A percentile compares a stretch with the other conserved stretches of the same genome.
Conservation (phyloP, 495 filamentous ascomycete species). For the Penicillium crystallinum region DNA sequence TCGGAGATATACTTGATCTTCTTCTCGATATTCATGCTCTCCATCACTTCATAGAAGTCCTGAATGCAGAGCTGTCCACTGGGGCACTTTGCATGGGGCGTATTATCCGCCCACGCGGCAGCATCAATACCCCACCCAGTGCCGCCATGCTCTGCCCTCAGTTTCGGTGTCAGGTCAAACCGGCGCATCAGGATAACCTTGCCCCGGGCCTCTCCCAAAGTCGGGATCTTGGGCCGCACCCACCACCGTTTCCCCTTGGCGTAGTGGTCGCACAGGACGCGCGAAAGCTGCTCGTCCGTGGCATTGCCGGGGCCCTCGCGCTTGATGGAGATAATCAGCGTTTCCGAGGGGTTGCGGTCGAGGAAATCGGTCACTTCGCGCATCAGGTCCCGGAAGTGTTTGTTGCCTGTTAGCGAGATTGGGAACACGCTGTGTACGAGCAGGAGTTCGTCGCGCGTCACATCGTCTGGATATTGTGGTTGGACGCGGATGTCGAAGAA, state of each 20-base stretch:
- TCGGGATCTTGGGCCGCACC: slow-evolving; percentile 71
- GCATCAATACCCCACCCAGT: slow-evolving; percentile 79
- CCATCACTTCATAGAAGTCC: slow-evolving; percentile 88
- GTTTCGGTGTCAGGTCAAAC: slow-evolving; percentile 59
- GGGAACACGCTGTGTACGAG: slow-evolving; percentile 78
- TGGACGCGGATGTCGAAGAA: slow-evolving; percentile 90
- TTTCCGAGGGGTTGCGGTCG: slow-evolving; percentile 70
- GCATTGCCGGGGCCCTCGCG: slow-evolving; percentile 78
- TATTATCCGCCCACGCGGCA: slow-evolving; percentile 84
- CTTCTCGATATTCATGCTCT: slow-evolving; percentile 66
- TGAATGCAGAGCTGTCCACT: slow-evolving; percentile 80
- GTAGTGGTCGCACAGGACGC: slow-evolving; percentile 67
- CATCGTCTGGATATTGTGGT: slow-evolving; percentile 51
- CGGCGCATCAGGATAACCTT: slow-evolving; percentile 83
- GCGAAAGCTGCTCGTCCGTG: slow-evolving; percentile 73
- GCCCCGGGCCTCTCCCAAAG: slow-evolving; percentile 72
- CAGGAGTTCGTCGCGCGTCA: slow-evolving; percentile 50
- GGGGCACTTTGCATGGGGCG: slow-evolving; percentile 64
- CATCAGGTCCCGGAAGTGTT: slow-evolving; percentile 70
- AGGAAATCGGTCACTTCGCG: slow-evolving; percentile 69
- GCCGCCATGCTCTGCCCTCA: slow-evolving; percentile 56
- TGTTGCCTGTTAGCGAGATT: slow-evolving; percentile 62
- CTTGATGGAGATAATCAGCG: slow-evolving; percentile 83
- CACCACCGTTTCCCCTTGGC: slow-evolving; percentile 66
- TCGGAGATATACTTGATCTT: slow-evolving; percentile 71